Percentiles rank a stretch among this genome's conserved stretches.
Evolutionary conservation across 805 yeast species (phyloP).

Genomic region (Candida nonsorbophila): DNA sequence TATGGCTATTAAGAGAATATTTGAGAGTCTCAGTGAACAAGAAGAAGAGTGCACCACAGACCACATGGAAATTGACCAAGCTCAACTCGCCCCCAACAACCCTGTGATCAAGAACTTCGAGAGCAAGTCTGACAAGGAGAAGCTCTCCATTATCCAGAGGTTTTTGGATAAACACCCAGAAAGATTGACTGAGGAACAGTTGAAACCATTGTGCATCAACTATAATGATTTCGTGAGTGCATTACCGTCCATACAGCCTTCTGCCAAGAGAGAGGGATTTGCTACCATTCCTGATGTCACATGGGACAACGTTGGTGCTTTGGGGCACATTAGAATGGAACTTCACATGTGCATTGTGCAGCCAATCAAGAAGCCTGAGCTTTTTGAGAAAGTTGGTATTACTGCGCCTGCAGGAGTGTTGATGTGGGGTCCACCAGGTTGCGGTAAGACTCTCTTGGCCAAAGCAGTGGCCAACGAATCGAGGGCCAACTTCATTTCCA

Average conservation of each 20-base stretch:
- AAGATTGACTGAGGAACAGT: conserved; percentile 70
- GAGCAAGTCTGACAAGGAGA: conserved; percentile 26
- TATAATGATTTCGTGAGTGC: conserved; percentile 80
- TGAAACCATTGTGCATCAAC: conserved; percentile 69
- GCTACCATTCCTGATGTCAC: conserved; percentile 98
- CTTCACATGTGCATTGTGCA: conserved; percentile 96
- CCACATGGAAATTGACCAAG: conserved; percentile 30
- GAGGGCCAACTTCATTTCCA: conserved; percentile 90
- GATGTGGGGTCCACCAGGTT: conserved; percentile 99
- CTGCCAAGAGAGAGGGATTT: conserved; percentile 96
- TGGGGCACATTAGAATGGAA: conserved; percentile 74
- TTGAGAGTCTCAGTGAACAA: conserved; percentile 48
- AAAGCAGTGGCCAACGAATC: conserved; percentile 98
- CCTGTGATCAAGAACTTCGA: conserved; percentile 23
- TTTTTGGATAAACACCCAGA: conserved; percentile 73
- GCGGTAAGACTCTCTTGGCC: conserved; percentile 94
- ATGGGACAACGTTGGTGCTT: conserved; percentile 94
- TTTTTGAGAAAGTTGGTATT: conserved; percentile 86
- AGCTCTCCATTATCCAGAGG: conserved; percentile 60
- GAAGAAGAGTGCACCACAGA: conserved; percentile 24
- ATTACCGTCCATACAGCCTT: conserved; percentile 90
- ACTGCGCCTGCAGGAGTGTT: conserved; percentile 95
- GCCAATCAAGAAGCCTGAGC: conserved; percentile 89
- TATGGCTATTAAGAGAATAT: conserved; percentile 87
- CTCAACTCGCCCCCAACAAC: no score